Evolutionary conservation across 352 stramenopile species (phyloP).

Genomic region (Pythium oligandrum): DNA sequence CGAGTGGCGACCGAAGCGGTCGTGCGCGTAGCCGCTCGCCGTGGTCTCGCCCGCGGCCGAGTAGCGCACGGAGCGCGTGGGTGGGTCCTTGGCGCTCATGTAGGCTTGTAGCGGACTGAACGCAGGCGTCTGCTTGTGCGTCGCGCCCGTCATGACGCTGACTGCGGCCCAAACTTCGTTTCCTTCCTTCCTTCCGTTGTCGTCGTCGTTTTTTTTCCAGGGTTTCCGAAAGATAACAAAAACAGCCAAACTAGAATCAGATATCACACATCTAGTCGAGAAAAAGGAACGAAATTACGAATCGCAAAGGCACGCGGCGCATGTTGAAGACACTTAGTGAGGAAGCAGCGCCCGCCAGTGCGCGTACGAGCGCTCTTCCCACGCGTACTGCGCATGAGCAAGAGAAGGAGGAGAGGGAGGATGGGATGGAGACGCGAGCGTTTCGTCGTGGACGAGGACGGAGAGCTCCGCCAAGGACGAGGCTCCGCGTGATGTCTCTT

Average conservation of each 20-base stretch:
- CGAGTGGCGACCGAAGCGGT: constrained; percentile 28
- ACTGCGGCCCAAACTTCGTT: background rate
- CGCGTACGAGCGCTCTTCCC: constrained; percentile 22
- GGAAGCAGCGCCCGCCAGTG: constrained; percentile 11
- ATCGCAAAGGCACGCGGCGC: too few species aligned
- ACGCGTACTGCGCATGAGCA: constrained; percentile 1
- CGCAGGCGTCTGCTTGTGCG: constrained; percentile 18
- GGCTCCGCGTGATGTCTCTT: too few species aligned
- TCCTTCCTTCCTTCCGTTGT: background rate
- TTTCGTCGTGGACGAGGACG: too few species aligned
- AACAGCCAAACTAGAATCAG: too few species aligned
- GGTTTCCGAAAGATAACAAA: too few species aligned
- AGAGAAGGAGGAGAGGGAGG: background rate
- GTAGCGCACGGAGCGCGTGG: constrained; percentile 29
- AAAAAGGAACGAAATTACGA: too few species aligned
- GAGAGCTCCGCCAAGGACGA: too few species aligned
- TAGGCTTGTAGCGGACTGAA: constrained; percentile 47
- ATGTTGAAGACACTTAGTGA: too few species aligned
- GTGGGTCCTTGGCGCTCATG: constrained; percentile 59
- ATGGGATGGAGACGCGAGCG: too few species aligned
- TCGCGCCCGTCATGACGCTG: constrained; percentile 24
- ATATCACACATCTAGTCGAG: too few species aligned
- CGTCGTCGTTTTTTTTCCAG: background rate
- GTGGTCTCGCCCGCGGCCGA: background rate
- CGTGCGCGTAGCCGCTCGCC: constrained; percentile 19